phyloP scores from a whole-genome alignment of 2,329 filamentous ascomycete genomes.

The Colletotrichum chlorophyti region DNA sequence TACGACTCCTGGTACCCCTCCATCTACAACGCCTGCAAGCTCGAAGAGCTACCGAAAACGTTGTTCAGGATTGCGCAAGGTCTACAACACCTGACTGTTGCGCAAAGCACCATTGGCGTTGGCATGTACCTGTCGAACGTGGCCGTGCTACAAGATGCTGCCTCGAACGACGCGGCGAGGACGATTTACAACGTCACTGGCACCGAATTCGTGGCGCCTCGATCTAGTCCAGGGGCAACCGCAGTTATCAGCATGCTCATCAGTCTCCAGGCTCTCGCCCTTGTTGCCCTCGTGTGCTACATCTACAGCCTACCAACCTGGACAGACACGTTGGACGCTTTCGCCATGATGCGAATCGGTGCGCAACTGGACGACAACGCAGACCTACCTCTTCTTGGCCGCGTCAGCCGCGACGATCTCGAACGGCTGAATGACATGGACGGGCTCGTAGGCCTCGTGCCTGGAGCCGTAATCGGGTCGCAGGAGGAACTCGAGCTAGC shows the following conservation, averaged over 20 bases:
- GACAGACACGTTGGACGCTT: conserved; percentile 24
- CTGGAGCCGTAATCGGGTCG: not conserved
- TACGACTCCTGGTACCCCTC: conserved; percentile 22
- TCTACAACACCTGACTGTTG: conserved; percentile 12
- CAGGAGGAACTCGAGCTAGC: conserved; percentile 20
- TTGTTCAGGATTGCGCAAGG: conserved; percentile 21
- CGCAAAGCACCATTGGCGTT: conserved; percentile 23
- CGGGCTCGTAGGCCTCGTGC: conserved; percentile 8
- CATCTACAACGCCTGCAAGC: conserved; percentile 17
- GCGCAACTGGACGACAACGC: not conserved
- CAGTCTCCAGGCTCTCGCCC: conserved; percentile 13
- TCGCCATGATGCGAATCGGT: conserved; percentile 25
- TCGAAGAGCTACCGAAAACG: conserved; percentile 14
- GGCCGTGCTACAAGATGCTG: conserved; percentile 18
- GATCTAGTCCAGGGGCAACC: not conserved
- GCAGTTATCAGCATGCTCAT: conserved; percentile 18
- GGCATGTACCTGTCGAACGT: conserved; percentile 27
- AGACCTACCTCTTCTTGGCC: conserved; percentile 1
- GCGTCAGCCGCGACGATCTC: not conserved
- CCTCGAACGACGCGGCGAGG: conserved; percentile 21
- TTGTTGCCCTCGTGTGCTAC: conserved; percentile 18
- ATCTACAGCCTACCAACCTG: conserved; percentile 27
- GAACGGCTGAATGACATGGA: conserved; percentile 3
- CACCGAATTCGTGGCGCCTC: conserved; percentile 6
- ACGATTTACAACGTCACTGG: conserved; percentile 24